phyloP scores from a whole-genome alignment of 345 rosid species.

The Hibiscus tridactylites region DNA sequence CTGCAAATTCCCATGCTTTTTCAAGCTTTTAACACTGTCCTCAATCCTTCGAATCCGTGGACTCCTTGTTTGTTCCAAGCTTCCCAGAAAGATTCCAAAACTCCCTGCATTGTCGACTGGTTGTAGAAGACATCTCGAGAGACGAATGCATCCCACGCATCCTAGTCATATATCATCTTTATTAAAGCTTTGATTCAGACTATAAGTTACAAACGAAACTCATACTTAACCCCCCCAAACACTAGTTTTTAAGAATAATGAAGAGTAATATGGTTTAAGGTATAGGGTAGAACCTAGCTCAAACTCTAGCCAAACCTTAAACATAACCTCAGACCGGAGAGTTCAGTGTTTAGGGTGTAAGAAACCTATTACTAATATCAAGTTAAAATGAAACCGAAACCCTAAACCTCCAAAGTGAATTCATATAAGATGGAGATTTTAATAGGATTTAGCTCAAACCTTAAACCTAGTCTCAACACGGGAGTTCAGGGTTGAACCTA shows the following conservation, averaged over 20 bases:
- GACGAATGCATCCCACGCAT: constrained; percentile 29
- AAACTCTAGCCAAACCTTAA: neutral
- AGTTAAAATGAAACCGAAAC: neutral
- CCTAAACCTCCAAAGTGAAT: neutral
- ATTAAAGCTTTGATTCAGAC: neutral
- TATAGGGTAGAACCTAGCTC: neutral
- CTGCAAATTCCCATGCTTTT: neutral
- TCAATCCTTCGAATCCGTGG: neutral
- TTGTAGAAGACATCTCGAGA: constrained; percentile 14
- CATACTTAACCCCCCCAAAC: neutral
- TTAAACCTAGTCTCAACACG: too few relatives aligned
- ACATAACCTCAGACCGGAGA: neutral
- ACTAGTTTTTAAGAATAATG: too few relatives aligned
- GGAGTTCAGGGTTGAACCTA: too few relatives aligned
- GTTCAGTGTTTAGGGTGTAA: neutral
- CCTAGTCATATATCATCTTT: constrained; percentile 28
- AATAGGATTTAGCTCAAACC: neutral
- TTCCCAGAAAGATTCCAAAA: neutral
- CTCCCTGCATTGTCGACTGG: neutral
- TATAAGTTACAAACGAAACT: neutral
- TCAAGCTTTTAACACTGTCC: neutral
- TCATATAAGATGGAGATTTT: neutral
- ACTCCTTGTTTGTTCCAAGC: constrained; percentile 1
- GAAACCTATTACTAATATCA: neutral
- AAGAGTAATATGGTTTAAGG: neutral